These are phyloP conservation scores for Letharia lupina DNA, from an alignment of 495 filamentous ascomycete genomes.

Conservation along the genomic window DNA sequence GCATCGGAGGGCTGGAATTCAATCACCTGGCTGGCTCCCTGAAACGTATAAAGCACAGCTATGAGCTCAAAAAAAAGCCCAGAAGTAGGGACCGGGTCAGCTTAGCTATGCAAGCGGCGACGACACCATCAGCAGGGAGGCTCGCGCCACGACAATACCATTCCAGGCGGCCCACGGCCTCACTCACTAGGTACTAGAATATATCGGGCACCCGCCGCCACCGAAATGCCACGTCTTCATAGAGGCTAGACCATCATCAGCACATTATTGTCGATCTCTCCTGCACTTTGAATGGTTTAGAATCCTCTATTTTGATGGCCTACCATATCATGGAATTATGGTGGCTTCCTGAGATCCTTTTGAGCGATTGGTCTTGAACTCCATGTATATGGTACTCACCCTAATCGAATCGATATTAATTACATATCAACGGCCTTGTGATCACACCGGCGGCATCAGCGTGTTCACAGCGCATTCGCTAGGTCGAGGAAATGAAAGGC, in stretches of 20 bases:
- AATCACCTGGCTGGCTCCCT: not conserved
- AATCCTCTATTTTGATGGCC: no score
- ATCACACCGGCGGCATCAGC: no score
- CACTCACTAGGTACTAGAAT: not conserved
- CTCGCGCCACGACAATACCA: not conserved
- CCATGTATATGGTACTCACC: no score
- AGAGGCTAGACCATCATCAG: not conserved
- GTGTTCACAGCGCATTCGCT: no score
- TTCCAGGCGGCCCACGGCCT: not conserved
- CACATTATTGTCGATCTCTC: not conserved
- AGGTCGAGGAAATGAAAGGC: no score
- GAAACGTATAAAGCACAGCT: not conserved
- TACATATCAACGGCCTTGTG: no score
- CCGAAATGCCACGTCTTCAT: not conserved
- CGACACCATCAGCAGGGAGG: not conserved
- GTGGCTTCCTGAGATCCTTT: no score
- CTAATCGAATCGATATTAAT: no score
- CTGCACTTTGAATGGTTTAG: not conserved
- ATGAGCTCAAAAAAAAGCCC: not conserved
- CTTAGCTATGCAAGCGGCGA: not conserved
- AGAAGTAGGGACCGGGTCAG: not conserved
- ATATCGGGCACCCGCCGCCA: not conserved
- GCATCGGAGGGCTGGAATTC: not conserved
- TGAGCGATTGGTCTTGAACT: no score
- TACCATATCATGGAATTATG: no score